Conservation (phyloP, 2,329 filamentous ascomycete genomes). For the Neurospora sp. region DNA sequence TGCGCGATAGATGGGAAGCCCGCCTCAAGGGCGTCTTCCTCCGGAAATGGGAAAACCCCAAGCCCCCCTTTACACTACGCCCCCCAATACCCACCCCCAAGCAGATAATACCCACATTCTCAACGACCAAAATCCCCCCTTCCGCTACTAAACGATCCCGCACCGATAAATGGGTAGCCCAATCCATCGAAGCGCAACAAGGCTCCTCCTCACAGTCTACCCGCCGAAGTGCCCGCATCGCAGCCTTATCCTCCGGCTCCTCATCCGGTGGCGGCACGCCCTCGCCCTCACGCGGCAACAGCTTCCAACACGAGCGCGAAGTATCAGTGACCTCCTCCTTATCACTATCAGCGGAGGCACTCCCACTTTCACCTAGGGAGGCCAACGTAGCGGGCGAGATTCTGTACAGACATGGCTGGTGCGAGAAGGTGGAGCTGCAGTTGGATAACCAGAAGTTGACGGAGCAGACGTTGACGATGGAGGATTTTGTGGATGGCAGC, state of each 20-base stretch:
- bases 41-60: constrained; percentile 23
- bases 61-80: constrained; percentile 13
- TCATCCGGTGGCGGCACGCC: not conserved
- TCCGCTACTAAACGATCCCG: not conserved
- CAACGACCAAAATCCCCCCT: not conserved
- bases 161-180: not conserved
- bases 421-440: constrained; percentile 58
- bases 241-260: not conserved
- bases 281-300: not conserved
- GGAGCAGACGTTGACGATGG: constrained; percentile 59
- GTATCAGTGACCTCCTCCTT: not conserved
- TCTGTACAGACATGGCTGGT: constrained; percentile 49
- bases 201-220: not conserved
- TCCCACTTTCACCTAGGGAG: not conserved
- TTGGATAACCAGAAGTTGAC: constrained; percentile 69
- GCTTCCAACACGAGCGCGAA: not conserved
- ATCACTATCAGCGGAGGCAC: not conserved
- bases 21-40: constrained; percentile 60
- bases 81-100: not conserved
- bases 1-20: constrained; percentile 70
- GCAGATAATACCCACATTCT: not conserved
- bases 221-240: not conserved
- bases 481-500: constrained; percentile 55
- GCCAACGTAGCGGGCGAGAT: constrained; percentile 2
- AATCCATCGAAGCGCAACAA: not conserved